Base-by-base conservation (phyloP, 352 stramenopile species). In the Elongisporangium undulatum region DNA sequence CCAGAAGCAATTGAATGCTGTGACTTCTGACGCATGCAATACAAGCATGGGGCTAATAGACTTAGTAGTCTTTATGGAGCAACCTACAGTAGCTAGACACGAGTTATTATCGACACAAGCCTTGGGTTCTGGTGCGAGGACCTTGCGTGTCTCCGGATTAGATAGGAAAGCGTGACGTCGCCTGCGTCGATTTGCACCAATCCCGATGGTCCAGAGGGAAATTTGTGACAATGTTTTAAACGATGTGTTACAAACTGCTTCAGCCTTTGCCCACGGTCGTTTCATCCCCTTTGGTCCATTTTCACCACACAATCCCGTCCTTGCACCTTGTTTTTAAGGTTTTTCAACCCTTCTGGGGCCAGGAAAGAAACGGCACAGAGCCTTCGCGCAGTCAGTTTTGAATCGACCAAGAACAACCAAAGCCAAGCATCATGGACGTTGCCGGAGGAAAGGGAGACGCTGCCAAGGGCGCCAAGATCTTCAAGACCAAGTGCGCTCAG, bases 401-500 rank as follows among this genome's bases (percentile, higher is more conserved):
- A 84, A 83, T 68, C 72, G 57, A 49, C 71, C 63, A 71, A 66
- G 68, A 56, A 66, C 70, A 64, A 69, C 62, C 56, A 72, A 62
- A 71, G 66, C 62, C 55, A 51, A 61, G 62, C 39, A 85, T 67
- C 61, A 73, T 80, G 61, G 67, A 72, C 52, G 75, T 82, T 64
- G 72, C 71, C 38, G 69, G 71, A 23, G 69, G 67, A 67, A 79
- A 66, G 66, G 86, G 88, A 80, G 87, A 95, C 67, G 83, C 82
- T 58, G 71, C 77, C 39, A 97, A 95, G 74, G 91, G 90, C 55
- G 90, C 90, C 63, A 97, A 98, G 87, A 98, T 97, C 72, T 98
- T 98, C 76, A 98, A 98, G 92, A 98, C 93, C 74, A 98, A 98
- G 87, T 98, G 94, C 77, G 84, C 91, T 62, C 94, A 98, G 79